These are phyloP conservation scores for Candida endomychidarum DNA, from an alignment of 805 yeast species.

Conservation along the genomic window DNA sequence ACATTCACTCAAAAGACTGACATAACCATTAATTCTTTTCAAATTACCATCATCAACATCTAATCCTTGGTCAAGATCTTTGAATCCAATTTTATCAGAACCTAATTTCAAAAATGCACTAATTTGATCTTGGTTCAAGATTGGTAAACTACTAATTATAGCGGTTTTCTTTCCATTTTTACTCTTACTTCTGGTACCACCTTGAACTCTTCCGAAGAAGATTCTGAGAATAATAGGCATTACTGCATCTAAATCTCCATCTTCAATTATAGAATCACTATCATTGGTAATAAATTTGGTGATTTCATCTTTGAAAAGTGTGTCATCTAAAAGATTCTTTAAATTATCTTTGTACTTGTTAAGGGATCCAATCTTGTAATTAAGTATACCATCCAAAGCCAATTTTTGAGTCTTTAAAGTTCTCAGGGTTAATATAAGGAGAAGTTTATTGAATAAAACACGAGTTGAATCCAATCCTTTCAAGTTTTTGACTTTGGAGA, in stretches of 20 bases:
- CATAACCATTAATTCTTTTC: conserved; percentile 62
- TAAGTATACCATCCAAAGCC: conserved; percentile 68
- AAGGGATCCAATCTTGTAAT: conserved; percentile 58
- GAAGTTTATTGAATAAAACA: conserved; percentile 52
- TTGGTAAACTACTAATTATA: conserved; percentile 62
- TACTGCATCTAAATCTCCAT: conserved; percentile 55
- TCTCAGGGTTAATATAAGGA: conserved; percentile 61
- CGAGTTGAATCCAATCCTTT: conserved; percentile 52
- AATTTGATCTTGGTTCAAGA: conserved; percentile 52
- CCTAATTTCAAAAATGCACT: conserved; percentile 63
- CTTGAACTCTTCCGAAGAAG: conserved; percentile 83
- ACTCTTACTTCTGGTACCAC: conserved; percentile 62
- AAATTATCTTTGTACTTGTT: conserved; percentile 73
- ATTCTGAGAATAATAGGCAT: conserved; percentile 77
- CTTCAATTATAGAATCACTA: conserved; percentile 53
- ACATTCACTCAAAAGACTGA: conserved; percentile 58
- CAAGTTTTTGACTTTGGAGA: conserved; percentile 65
- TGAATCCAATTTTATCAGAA: conserved; percentile 49
- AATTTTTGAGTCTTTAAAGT: conserved; percentile 62
- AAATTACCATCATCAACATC: conserved; percentile 31
- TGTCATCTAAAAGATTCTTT: conserved; percentile 74
- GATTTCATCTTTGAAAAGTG: conserved; percentile 82
- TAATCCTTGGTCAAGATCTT: conserved; percentile 27
- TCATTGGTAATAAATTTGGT: conserved; percentile 56
- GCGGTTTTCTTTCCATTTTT: conserved; percentile 73